A percentile compares a stretch with the other conserved stretches of the same genome.
These are phyloP conservation scores for Eucalyptus paniculata DNA, from an alignment of 345 rosid species.

Conservation along the genomic window DNA sequence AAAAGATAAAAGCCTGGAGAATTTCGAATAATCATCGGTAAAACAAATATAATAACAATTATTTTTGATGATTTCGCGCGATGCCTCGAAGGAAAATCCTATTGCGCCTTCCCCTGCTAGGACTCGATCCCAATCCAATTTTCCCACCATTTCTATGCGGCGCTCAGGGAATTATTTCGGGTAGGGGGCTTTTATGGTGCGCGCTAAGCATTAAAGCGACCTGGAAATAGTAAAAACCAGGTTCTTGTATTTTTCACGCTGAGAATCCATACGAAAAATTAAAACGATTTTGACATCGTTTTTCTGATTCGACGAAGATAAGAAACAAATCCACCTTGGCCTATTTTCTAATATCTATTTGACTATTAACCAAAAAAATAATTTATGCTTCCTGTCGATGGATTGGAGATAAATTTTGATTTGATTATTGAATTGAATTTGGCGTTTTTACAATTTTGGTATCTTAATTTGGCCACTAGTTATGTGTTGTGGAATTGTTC, in stretches of 20 bases:
- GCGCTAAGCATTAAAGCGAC: not conserved
- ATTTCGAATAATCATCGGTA: no score
- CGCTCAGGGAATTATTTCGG: no score
- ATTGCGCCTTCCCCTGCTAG: not conserved
- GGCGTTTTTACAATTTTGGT: accelerated
- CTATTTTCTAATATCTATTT: not conserved
- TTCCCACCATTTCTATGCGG: not conserved
- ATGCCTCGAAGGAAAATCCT: not conserved
- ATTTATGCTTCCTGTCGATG: not conserved
- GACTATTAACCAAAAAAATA: not conserved
- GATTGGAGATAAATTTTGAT: not conserved
- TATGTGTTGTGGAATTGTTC: accelerated
- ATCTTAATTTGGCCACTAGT: not conserved
- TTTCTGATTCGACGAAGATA: not conserved
- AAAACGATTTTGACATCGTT: not conserved
- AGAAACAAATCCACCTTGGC: not conserved
- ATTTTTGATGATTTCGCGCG: not conserved
- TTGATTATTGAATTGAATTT: not conserved
- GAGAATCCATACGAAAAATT: not conserved
- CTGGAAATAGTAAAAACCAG: not conserved
- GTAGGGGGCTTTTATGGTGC: not conserved
- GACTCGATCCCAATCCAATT: not conserved
- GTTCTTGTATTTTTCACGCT: not conserved
- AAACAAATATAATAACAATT: no score
- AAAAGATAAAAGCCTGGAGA: no score